These are phyloP conservation scores for Eleusine indica DNA, from an alignment of 176 grass and related monocot species.

Conservation along the genomic window DNA sequence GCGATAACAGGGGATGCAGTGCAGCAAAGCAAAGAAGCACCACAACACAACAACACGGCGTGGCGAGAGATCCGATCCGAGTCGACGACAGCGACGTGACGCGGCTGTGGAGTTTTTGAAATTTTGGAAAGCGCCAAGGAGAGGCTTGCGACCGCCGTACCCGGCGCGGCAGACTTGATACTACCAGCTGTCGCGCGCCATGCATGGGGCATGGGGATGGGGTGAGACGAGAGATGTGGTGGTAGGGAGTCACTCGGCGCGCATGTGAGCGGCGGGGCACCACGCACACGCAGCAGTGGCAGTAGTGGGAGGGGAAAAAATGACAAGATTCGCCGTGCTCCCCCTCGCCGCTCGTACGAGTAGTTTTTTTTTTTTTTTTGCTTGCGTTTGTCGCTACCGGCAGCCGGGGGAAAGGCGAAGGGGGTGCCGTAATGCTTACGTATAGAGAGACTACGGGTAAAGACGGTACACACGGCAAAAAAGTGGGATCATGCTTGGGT, in stretches of 20 bases:
- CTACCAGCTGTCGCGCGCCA: slow-evolving; percentile 28
- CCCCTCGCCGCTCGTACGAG: neutral
- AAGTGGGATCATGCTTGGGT: neutral
- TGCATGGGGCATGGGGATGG: slow-evolving; percentile 19
- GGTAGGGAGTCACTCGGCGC: neutral
- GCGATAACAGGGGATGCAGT: too few species aligned
- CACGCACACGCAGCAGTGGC: neutral
- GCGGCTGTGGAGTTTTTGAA: slow-evolving; percentile 26
- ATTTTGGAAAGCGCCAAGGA: slow-evolving; percentile 1
- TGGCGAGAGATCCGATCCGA: neutral
- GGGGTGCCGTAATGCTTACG: slow-evolving; percentile 49
- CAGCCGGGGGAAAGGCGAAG: neutral
- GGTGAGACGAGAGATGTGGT: neutral
- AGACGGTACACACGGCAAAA: neutral
- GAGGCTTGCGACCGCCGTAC: slow-evolving; percentile 17
- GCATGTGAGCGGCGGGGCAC: slow-evolving; percentile 39
- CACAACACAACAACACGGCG: too few species aligned
- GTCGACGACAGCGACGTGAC: slow-evolving; percentile 9
- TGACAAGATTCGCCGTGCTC: slow-evolving; percentile 49
- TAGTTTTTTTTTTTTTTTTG: neutral
- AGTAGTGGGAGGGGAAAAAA: neutral
- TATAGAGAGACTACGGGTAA: neutral
- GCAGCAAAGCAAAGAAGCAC: neutral
- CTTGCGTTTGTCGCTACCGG: slow-evolving; percentile 26
- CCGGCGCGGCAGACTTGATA: slow-evolving; percentile 37